phyloP scores from a whole-genome alignment of 2,329 filamentous ascomycete genomes.

The Phaeophleospora eucalypticola region DNA sequence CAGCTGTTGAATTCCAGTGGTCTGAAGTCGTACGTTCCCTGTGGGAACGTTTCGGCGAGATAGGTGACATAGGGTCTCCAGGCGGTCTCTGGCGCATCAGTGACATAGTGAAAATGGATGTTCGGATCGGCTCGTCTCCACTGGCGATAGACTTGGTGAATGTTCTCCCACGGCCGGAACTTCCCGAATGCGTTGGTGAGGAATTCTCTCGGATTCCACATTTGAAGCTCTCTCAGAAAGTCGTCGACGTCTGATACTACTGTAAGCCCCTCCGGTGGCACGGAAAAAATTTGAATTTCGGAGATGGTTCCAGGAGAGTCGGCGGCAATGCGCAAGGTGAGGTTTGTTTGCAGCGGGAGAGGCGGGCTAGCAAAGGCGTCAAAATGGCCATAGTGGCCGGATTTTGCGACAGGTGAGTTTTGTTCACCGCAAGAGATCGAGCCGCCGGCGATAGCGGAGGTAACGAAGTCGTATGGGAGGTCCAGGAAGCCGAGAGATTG shows the following conservation, averaged over 20 bases:
- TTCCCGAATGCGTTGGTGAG: constrained; percentile 16
- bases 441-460: not conserved
- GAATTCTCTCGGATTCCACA: constrained; percentile 25
- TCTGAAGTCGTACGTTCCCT: constrained; percentile 24
- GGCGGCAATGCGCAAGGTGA: not conserved
- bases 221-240: constrained; percentile 20
- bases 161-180: constrained; percentile 19
- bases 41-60: constrained; percentile 18
- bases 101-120: constrained; percentile 27
- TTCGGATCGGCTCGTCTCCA: constrained; percentile 10
- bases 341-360: not conserved
- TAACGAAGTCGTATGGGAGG: not conserved
- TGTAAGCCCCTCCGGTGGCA: constrained; percentile 20
- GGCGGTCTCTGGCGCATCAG: constrained; percentile 20
- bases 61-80: constrained; percentile 13
- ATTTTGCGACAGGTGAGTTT: not conserved
- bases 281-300: not conserved
- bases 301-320: not conserved
- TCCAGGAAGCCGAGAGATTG: not conserved
- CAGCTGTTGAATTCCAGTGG: constrained; percentile 15
- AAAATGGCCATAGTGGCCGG: not conserved
- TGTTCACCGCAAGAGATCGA: not conserved
- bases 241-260: constrained; percentile 28
- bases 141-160: constrained; percentile 16
- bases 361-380: not conserved